Evolutionary conservation across 129 eudicot species (phyloP).

Genomic region (Tagetes patula): DNA sequence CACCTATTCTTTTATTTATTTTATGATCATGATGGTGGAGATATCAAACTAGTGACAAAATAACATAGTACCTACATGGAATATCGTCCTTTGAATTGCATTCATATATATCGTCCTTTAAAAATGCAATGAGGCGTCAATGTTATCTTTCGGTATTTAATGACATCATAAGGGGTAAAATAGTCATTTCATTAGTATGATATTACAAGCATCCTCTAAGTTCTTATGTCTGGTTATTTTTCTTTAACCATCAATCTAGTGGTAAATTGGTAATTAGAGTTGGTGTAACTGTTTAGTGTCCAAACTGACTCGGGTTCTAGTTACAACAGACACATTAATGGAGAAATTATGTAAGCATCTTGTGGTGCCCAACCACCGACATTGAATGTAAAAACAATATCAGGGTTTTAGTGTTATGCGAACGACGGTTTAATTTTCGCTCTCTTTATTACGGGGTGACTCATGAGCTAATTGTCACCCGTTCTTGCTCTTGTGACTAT

Average conservation of each 20-base stretch:
- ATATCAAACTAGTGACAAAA: conserved; percentile 24
- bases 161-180: neutral
- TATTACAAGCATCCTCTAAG: neutral
- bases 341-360: too few species aligned
- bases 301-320: too few species aligned
- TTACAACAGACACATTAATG: too few species aligned
- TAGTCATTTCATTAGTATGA: neutral
- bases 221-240: neutral
- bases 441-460: too few species aligned
- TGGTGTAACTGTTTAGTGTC: too few species aligned
- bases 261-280: too few species aligned
- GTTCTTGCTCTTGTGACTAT: too few species aligned
- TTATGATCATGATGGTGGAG: conserved; percentile 12
- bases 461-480: too few species aligned
- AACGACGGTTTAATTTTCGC: too few species aligned
- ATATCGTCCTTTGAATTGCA: conserved; percentile 17
- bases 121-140: conserved; percentile 13
- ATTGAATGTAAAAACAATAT: too few species aligned
- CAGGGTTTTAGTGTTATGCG: too few species aligned
- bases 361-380: too few species aligned
- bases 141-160: neutral
- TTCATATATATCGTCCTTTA: conserved; percentile 17
- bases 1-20: neutral
- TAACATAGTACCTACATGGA: conserved; percentile 23
- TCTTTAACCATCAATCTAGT: neutral